A percentile compares a stretch with the other conserved stretches of the same genome.
phyloP scores from a whole-genome alignment of 495 filamentous ascomycete genomes.

The Glonium stellatum region DNA sequence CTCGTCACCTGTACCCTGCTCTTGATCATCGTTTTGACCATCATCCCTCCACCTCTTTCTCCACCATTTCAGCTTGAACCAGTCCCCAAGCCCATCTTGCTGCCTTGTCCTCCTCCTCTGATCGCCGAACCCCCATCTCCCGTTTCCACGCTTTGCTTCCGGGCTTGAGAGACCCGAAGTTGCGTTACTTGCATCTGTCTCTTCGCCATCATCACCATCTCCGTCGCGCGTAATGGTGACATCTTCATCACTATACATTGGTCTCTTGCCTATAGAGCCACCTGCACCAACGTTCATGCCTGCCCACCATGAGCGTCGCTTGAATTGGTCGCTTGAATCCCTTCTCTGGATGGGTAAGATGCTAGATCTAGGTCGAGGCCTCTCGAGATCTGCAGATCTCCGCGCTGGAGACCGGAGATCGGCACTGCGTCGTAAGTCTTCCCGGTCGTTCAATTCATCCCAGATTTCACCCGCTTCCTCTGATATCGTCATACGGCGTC shows the following conservation, averaged over 20 bases:
- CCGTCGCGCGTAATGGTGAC: constrained; percentile 3
- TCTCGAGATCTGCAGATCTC: constrained; percentile 19
- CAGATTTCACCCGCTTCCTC: constrained; percentile 32
- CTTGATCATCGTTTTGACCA: background rate
- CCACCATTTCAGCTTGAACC: constrained; percentile 32
- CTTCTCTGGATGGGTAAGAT: constrained; percentile 19
- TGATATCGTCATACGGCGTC: constrained; percentile 27
- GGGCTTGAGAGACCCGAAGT: background rate
- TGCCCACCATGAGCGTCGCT: constrained; percentile 28
- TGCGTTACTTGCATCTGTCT: constrained; percentile 14
- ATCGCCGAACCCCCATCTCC: constrained; percentile 4
- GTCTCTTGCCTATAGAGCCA: constrained; percentile 18
- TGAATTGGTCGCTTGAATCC: constrained; percentile 14
- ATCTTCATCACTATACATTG: constrained; percentile 1
- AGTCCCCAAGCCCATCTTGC: constrained; percentile 21
- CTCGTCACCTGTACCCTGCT: too few relatives aligned
- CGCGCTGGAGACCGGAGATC: constrained; percentile 14
- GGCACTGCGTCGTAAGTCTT: background rate
- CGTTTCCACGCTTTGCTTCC: constrained; percentile 6
- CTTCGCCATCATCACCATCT: constrained; percentile 16
- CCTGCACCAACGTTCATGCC: constrained; percentile 6
- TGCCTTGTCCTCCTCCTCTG: constrained; percentile 7
- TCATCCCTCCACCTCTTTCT: constrained; percentile 25
- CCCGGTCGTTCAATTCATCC: constrained; percentile 36
- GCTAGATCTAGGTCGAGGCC: constrained; percentile 19